Evolutionary conservation across 306 rosid species (phyloP).

Genomic region (Vigna nakashimae): DNA sequence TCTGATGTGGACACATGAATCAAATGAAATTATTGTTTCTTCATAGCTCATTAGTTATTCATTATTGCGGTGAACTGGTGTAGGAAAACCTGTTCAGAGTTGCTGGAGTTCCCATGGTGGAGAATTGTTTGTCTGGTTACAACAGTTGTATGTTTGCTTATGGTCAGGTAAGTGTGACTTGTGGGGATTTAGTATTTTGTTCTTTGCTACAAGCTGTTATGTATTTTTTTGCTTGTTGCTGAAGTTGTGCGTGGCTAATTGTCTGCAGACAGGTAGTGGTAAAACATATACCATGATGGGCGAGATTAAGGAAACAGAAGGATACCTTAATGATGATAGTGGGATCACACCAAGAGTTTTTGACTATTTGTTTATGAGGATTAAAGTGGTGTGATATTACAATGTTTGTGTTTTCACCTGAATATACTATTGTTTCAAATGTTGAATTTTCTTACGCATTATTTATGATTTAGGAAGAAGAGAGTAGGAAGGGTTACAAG

Average conservation of each 20-base stretch:
- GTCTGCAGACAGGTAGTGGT: conserved; percentile 94
- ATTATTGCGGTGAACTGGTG: conserved; percentile 40
- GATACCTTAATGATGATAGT: conserved; percentile 65
- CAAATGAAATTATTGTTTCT: background rate
- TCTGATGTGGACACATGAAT: background rate
- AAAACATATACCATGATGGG: conserved; percentile 99
- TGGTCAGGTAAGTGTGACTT: conserved; percentile 74
- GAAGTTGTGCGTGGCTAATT: conserved; percentile 38
- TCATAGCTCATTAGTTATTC: background rate
- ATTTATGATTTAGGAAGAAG: conserved; percentile 73
- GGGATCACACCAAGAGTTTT: conserved; percentile 96
- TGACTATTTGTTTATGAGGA: conserved; percentile 77
- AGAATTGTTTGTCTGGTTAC: conserved; percentile 97
- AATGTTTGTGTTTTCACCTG: conserved; percentile 25
- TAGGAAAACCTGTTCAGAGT: conserved; percentile 86
- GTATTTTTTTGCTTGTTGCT: conserved; percentile 29
- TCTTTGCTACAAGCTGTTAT: conserved; percentile 27
- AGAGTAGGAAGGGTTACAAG: conserved; percentile 66
- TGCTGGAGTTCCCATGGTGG: conserved; percentile 95
- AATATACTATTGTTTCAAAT: conserved; percentile 33
- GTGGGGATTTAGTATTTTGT: conserved; percentile 1
- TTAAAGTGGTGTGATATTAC: conserved; percentile 59
- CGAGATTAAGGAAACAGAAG: conserved; percentile 74
- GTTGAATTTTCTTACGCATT: conserved; percentile 37
- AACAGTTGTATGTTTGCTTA: conserved; percentile 97